Conservation (phyloP, 805 yeast genomes). For the Metschnikowia lochheadii region DNA sequence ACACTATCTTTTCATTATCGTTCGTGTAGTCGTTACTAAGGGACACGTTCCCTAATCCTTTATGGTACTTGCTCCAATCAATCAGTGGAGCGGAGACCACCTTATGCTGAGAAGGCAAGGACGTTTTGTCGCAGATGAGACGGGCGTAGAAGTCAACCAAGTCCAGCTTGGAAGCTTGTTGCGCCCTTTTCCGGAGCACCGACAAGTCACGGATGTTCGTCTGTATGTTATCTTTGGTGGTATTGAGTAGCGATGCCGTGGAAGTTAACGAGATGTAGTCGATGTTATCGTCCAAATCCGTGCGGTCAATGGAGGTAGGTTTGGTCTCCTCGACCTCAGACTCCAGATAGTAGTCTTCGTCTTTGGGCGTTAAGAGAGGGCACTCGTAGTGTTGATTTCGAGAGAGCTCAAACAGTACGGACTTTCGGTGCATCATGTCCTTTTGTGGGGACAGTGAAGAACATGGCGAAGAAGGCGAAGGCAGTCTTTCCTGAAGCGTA, state of each 20-base stretch:
- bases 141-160: conserved; percentile 32
- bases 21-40: conserved; percentile 15
- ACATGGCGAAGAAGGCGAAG: conserved; percentile 25
- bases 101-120: conserved; percentile 33
- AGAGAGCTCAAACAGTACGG: conserved; percentile 27
- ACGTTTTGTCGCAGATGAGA: conserved; percentile 29
- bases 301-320: neutral
- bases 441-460: conserved; percentile 20
- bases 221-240: conserved; percentile 22
- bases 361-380: conserved; percentile 41
- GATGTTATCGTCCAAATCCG: conserved; percentile 24
- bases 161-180: conserved; percentile 21
- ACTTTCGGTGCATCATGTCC: conserved; percentile 19
- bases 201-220: conserved; percentile 31
- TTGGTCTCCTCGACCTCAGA: conserved; percentile 13
- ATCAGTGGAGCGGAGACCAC: conserved; percentile 32
- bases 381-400: conserved; percentile 27
- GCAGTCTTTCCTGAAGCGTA: conserved; percentile 24
- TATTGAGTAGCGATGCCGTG: conserved; percentile 27
- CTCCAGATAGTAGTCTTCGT: conserved; percentile 35
- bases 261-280: conserved; percentile 36
- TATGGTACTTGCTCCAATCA: conserved; percentile 38
- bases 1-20: conserved; percentile 14
- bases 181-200: conserved; percentile 16
- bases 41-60: conserved; percentile 23